Evolutionary conservation across 164 flowering plant species (phyloP).

Genomic region (Umbellularia californica): DNA sequence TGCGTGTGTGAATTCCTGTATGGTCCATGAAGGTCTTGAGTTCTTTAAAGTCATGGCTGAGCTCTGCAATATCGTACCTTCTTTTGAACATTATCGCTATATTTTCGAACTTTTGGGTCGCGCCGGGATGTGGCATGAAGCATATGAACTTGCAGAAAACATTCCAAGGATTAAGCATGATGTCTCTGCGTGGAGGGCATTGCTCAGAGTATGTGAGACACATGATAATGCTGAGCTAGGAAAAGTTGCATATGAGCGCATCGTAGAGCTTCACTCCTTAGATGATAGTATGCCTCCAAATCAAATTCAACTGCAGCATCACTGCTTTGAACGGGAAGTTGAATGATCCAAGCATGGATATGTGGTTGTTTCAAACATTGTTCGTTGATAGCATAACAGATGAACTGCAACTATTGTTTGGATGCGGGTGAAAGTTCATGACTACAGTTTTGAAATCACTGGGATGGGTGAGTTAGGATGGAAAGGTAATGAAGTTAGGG

Average conservation of each 20-base stretch:
- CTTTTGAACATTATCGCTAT: slow-evolving; percentile 39
- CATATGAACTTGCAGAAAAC: slow-evolving; percentile 7
- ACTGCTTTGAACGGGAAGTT: slow-evolving; percentile 11
- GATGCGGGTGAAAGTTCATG: not conserved
- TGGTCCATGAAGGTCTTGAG: slow-evolving; percentile 30
- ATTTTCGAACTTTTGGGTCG: slow-evolving; percentile 39
- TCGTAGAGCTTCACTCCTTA: not conserved
- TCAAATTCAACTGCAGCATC: not conserved
- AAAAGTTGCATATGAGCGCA: not conserved
- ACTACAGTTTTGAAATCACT: not conserved
- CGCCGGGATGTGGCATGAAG: slow-evolving; percentile 18
- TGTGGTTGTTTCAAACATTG: not conserved
- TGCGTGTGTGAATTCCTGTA: slow-evolving; percentile 44
- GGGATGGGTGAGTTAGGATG: not conserved
- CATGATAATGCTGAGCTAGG: slow-evolving; percentile 9
- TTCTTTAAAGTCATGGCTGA: slow-evolving; percentile 45
- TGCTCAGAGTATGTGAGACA: slow-evolving; percentile 13
- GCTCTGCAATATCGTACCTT: slow-evolving; percentile 39
- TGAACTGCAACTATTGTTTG: not conserved
- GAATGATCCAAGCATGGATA: slow-evolving; percentile 1
- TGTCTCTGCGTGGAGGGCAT: slow-evolving; percentile 12
- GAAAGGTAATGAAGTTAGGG: not conserved
- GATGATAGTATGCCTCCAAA: not conserved
- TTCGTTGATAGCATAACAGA: not conserved
- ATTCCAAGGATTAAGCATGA: slow-evolving; percentile 5